Evolutionary conservation across 2,329 filamentous ascomycete genomes (phyloP), one percentile per base, ranked within the genome.

Genomic region (Aspergillus uvarum): DNA sequence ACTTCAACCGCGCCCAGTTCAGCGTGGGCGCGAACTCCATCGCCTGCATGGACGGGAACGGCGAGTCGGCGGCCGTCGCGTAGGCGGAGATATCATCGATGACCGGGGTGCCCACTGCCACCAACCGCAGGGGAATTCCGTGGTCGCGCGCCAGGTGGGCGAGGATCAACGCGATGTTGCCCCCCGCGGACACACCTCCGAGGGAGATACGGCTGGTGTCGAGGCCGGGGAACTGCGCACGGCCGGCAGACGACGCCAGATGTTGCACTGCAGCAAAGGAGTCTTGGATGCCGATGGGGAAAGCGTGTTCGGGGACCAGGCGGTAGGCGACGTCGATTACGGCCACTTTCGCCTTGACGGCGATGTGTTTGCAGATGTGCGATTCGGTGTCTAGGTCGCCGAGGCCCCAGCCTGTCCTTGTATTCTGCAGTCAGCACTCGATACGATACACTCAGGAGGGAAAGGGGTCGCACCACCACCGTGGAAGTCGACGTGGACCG

Each of bases 251-350:
- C 26, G 26, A 58, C 59, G 76, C 69, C 31, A 80, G 69, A 65
- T 79, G 76, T 59, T 76, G 70, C 35, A 83, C 65, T 2, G 77
- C 79, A 6, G 76, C 77, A 68, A 80, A 83, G 53, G 77, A 78
- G 69, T 85, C 82, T n/a, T 80, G 76, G 19, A 81, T 75, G 31
- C 73, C 74, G 14, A 76, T 76, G n/a, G 82, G 82, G 59, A 81
- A 83, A 5, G 78, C 70, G 62, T 77, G 67, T 67, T 84, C 81
- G 8, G 82, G 82, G 0, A 82, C 79, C 1, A 83, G 76, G 4
- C 82, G 77, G 65, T 84, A 85, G n/a, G 70, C 81, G 11, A 84
- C 78, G 63, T 83, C 80, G 56, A 85, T 74, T 29, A 84, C 80
- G 14, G 74, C 75, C 29, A 81, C 80, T 26, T 73, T 71, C 22